Percentiles rank a stretch among this genome's conserved stretches.
Conservation (phyloP, 257 asterid species). For the Phtheirospermum japonicum region DNA sequence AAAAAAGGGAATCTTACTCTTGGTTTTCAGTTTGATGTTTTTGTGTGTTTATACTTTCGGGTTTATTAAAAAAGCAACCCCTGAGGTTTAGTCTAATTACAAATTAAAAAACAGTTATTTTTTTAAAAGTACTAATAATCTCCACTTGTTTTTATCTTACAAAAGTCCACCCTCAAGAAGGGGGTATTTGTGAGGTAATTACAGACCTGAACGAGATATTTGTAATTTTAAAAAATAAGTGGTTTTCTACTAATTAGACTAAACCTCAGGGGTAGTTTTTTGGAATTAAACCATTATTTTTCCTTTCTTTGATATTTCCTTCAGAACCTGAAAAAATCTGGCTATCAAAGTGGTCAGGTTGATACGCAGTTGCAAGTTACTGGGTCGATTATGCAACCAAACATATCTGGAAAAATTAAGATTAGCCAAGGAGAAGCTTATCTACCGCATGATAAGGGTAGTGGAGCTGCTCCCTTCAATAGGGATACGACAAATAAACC, state of each 20-base stretch:
- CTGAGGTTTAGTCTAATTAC: too few relatives aligned
- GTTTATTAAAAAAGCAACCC: too few relatives aligned
- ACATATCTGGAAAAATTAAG: conserved; percentile 89
- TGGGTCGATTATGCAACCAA: conserved; percentile 96
- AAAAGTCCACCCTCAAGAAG: too few relatives aligned
- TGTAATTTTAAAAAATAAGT: not conserved
- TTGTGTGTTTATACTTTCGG: not conserved
- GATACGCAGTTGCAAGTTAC: conserved; percentile 88
- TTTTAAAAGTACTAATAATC: too few relatives aligned
- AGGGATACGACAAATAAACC: conserved; percentile 51
- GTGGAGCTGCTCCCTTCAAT: conserved; percentile 76
- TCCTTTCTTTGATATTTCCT: not conserved
- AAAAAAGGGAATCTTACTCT: conserved; percentile 4
- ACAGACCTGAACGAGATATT: not conserved
- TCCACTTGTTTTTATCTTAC: too few relatives aligned
- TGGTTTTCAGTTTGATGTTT: conserved; percentile 2
- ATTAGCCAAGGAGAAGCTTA: conserved; percentile 97
- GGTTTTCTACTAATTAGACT: too few relatives aligned
- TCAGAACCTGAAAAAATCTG: conserved; percentile 30
- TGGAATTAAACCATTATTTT: not conserved
- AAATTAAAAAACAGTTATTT: too few relatives aligned
- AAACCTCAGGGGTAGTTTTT: too few relatives aligned
- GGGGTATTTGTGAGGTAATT: too few relatives aligned
- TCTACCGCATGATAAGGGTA: conserved; percentile 94
- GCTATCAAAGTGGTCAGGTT: conserved; percentile 85